phyloP scores from a whole-genome alignment of 192 early-diverging fungal genomes.

The Gonapodya prolifera region DNA sequence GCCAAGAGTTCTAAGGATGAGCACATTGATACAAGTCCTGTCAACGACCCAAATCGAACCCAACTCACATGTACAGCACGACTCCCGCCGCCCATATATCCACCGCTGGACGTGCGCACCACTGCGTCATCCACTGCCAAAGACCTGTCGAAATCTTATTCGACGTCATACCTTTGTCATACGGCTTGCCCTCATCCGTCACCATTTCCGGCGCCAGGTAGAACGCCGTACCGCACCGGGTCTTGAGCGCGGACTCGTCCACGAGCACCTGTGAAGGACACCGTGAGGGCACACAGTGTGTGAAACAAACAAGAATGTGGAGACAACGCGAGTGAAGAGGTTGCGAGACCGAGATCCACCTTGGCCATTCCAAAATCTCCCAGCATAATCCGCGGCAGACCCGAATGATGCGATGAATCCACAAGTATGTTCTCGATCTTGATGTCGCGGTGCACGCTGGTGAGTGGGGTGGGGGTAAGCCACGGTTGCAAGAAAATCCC shows the following conservation, averaged over 20 bases:
- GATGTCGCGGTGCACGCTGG: not conserved
- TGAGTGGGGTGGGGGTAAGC: not conserved
- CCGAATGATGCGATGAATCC: not conserved
- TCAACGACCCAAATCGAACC: too few species aligned
- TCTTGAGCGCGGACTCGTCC: not conserved
- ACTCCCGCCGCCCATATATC: not conserved
- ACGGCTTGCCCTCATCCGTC: not conserved
- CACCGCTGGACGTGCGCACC: not conserved
- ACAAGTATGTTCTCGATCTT: not conserved
- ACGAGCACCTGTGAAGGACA: not conserved
- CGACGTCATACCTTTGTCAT: not conserved
- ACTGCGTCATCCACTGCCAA: not conserved
- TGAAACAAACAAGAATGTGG: too few species aligned
- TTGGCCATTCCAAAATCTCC: not conserved
- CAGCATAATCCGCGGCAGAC: not conserved
- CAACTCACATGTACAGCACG: not conserved
- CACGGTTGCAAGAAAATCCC: too few species aligned
- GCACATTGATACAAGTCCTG: too few species aligned
- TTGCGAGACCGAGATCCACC: not conserved
- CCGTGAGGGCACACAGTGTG: too few species aligned
- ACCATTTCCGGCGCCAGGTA: conserved; percentile 1
- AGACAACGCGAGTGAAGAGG: too few species aligned
- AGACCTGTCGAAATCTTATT: too few species aligned
- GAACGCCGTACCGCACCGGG: not conserved
- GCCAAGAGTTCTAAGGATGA: too few species aligned